phyloP scores from a whole-genome alignment of 2,329 filamentous ascomycete genomes.

The Nemania sp. region DNA sequence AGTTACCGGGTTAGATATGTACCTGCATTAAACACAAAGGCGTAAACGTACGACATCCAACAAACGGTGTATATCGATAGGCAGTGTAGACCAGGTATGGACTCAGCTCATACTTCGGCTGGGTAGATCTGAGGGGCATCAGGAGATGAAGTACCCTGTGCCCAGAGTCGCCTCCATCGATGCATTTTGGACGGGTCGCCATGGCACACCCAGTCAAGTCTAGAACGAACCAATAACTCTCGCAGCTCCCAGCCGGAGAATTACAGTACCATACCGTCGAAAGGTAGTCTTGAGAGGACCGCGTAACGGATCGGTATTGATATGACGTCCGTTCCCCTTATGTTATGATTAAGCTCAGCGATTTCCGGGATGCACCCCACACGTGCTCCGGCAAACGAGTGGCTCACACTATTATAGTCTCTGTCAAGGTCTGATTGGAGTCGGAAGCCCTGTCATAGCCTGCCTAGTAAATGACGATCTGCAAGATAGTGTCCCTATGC shows the following conservation, averaged over 20 bases:
- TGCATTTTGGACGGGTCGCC: background rate
- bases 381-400: constrained; percentile 7
- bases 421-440: background rate
- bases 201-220: background rate
- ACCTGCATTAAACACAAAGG: background rate
- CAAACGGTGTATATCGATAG: background rate
- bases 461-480: constrained; percentile 3
- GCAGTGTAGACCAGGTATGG: background rate
- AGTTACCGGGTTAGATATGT: background rate
- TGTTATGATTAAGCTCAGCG: constrained; percentile 6
- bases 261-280: constrained; percentile 2
- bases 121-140: background rate
- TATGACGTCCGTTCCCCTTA: constrained; percentile 9
- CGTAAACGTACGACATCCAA: background rate
- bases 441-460: constrained; percentile 10
- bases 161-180: constrained; percentile 2
- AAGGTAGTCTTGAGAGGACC: background rate
- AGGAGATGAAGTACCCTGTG: constrained; percentile 11
- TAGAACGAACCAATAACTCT: constrained; percentile 14
- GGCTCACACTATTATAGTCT: background rate
- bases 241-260: background rate
- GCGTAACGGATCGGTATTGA: constrained; percentile 5
- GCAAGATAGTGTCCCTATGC: background rate
- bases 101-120: constrained; percentile 14
- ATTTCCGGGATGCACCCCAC: constrained; percentile 23